Evolutionary conservation across 148 eudicot species (phyloP).

Genomic region (Chenopodium quinoa): DNA sequence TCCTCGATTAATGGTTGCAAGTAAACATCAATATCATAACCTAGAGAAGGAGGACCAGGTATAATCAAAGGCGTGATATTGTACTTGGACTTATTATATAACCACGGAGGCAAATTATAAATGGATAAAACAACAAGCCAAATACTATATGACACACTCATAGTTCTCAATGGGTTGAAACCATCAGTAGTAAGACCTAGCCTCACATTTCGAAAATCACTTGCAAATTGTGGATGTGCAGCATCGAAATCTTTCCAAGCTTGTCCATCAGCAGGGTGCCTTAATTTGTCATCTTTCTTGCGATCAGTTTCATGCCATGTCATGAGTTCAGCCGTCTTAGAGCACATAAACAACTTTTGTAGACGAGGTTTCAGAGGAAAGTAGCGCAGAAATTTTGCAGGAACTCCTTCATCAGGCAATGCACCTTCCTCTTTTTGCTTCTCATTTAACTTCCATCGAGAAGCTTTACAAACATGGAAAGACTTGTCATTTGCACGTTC

Average conservation of each 20-base stretch:
- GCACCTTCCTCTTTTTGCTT: constrained; percentile 2
- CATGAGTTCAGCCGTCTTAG: constrained; percentile 7
- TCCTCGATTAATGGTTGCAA: too few relatives aligned
- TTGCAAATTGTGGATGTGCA: constrained; percentile 13
- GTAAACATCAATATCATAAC: too few relatives aligned
- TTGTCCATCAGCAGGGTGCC: constrained; percentile 11
- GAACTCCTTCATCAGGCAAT: background rate
- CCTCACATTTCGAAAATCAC: constrained; percentile 12
- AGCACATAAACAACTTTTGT: constrained; percentile 14
- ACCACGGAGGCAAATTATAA: constrained; percentile 20
- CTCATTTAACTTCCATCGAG: constrained; percentile 1
- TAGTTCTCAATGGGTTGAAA: constrained; percentile 22
- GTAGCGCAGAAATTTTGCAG: constrained; percentile 7
- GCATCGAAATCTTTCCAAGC: constrained; percentile 25
- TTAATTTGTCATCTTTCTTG: background rate
- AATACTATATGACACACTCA: background rate
- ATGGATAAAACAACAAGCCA: constrained; percentile 5
- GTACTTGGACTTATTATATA: background rate
- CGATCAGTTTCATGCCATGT: constrained; percentile 7
- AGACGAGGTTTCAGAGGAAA: constrained; percentile 17
- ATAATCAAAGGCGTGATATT: too few relatives aligned
- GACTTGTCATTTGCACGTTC: background rate
- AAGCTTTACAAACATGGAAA: background rate
- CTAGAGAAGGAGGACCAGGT: too few relatives aligned
- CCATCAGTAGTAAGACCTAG: constrained; percentile 28